Base-by-base conservation (phyloP, 179 eudicot species). In the Patellifolia procumbens region DNA sequence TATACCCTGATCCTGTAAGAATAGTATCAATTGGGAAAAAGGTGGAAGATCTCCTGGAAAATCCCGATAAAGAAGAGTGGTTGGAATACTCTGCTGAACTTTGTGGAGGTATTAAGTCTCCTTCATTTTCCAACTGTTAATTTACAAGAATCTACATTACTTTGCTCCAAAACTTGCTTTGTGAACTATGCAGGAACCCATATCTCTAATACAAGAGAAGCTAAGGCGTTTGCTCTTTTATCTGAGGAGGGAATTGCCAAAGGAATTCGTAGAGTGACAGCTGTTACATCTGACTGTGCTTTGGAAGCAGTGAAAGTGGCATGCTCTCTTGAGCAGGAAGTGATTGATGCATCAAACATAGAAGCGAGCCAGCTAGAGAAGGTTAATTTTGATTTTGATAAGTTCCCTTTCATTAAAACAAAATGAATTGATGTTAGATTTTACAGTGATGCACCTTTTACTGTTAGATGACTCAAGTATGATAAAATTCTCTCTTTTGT, bases 221-320 rank as follows among this genome's bases (percentile, higher is more conserved):
- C 99, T 0, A 89, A 91, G 86, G 88, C 88, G 46, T 96, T 96
- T 86, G 97, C 96, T 43, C 96, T 96, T 49, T 78, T 96, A 76
- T 93, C 98, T 1, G 99, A 96, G 85, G 97, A 93, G 84, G 97
- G 96, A 46, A 93, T 93, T 86, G 98, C 97, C 72, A 96, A 93
- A 80, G 99, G 99, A 73, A 88, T 96, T 72, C 98, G 99, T 22
- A 85, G 99, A 86, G 92, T 96, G 72, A 96, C 98, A 58, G 98
- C 97, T 83, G 97, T 96, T 55, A 96, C 99, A 43, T 74, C 90
- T 79, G 91, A 89, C 68, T 74, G 43, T 79, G 99, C 99, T 81
- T 76, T 83, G 35, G 83, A 87, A 67, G 98, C 99, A 46, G 51
- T 81, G 8, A 85, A 90, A 59, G 22, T 85, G 76, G 98, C 98